phyloP scores from a whole-genome alignment of 768 basidiomycete genomes.

The Amylocystis lapponica region DNA sequence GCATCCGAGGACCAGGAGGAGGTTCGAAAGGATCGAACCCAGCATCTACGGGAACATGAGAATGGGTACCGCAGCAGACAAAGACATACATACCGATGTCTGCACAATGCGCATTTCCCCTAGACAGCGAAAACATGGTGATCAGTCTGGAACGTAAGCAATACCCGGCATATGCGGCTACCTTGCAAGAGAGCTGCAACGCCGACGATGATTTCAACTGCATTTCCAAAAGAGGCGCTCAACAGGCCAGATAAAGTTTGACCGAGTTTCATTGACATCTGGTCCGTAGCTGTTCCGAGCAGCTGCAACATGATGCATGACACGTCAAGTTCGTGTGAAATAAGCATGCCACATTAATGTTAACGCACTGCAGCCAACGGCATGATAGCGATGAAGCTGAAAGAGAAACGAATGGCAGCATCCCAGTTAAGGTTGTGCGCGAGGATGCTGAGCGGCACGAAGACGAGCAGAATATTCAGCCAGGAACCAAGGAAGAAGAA shows the following conservation, averaged over 20 bases:
- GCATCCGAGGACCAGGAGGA: conserved; percentile 85
- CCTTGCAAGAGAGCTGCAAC: conserved; percentile 79
- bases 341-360: neutral
- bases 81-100: conserved; percentile 56
- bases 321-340: neutral
- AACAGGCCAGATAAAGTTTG: conserved; percentile 83
- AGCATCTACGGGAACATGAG: conserved; percentile 51
- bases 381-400: conserved; percentile 78
- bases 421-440: conserved; percentile 70
- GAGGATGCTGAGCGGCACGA: conserved; percentile 67
- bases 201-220: conserved; percentile 87
- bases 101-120: conserved; percentile 87
- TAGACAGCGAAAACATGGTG: conserved; percentile 17
- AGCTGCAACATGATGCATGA: conserved; percentile 34
- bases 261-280: conserved; percentile 71
- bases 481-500: conserved; percentile 63
- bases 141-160: neutral
- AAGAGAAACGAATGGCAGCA: conserved; percentile 64
- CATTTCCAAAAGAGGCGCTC: conserved; percentile 81
- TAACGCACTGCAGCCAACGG: conserved; percentile 78
- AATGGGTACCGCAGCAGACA: neutral
- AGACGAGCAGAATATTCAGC: conserved; percentile 72
- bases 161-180: conserved; percentile 19
- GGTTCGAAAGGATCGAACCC: conserved; percentile 86
- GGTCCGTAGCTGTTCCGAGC: conserved; percentile 78